A percentile compares a stretch with the other conserved stretches of the same genome.
These are phyloP conservation scores for Phoenix dactylifera DNA, from an alignment of 176 grass and related monocot species.

Conservation along the genomic window DNA sequence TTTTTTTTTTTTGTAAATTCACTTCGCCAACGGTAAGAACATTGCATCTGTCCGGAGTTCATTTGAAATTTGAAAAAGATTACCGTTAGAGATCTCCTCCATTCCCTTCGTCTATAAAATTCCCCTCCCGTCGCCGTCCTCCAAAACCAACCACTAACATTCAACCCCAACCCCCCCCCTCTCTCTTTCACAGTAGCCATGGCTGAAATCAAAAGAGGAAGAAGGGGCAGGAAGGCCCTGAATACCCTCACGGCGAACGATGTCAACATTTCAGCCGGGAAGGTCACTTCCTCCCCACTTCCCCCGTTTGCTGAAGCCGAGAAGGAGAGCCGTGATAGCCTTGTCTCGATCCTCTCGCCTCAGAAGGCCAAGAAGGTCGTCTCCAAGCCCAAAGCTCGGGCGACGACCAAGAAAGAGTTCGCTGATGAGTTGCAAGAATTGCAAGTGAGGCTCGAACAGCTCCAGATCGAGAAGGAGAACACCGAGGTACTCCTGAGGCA, in stretches of 20 bases:
- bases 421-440: constrained; percentile 48
- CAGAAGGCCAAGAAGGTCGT: constrained; percentile 33
- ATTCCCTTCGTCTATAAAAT: constrained; percentile 4
- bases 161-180: not conserved
- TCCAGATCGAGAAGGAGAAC: constrained; percentile 73
- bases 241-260: constrained; percentile 51
- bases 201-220: constrained; percentile 38
- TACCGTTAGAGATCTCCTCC: constrained; percentile 25
- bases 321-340: constrained; percentile 18
- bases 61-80: constrained; percentile 44
- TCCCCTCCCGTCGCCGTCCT: not conserved
- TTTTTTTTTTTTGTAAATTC: too few species aligned
- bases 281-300: not conserved
- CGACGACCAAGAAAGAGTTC: not conserved
- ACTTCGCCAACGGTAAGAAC: too few species aligned
- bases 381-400: constrained; percentile 14
- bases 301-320: too few species aligned
- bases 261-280: constrained; percentile 57
- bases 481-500: constrained; percentile 66
- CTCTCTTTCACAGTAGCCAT: not conserved
- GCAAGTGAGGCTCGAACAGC: constrained; percentile 54
- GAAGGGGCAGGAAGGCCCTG: constrained; percentile 49
- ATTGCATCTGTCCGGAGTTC: too few species aligned
- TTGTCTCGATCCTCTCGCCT: constrained; percentile 4
- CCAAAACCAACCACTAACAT: not conserved